Conservation (phyloP, 2,329 filamentous ascomycete species). For the Alternaria gaisen region DNA sequence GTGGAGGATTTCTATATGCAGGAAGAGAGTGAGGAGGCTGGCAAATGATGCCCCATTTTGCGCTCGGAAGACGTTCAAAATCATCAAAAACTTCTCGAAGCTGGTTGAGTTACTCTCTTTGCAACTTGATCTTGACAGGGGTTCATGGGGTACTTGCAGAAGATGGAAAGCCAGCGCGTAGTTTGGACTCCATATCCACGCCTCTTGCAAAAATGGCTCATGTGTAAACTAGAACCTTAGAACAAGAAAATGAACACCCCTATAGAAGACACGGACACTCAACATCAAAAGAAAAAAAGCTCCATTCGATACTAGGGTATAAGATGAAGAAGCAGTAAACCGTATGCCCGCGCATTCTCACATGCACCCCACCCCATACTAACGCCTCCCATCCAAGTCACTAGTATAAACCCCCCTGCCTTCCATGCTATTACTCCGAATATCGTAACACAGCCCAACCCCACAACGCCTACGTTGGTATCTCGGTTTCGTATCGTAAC, state of each 20-base stretch:
- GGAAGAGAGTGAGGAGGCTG: background rate
- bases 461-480: constrained; percentile 1
- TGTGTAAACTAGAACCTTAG: background rate
- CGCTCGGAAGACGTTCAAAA: background rate
- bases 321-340: constrained; percentile 18
- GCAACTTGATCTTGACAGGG: background rate
- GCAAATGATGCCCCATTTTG: background rate
- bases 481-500: background rate
- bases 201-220: background rate
- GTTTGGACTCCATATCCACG: background rate
- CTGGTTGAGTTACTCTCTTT: background rate
- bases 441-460: constrained; percentile 11
- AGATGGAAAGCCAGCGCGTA: background rate
- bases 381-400: constrained; percentile 4
- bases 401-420: background rate
- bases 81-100: background rate
- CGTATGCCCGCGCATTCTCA: constrained; percentile 1
- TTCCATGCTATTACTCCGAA: constrained; percentile 1
- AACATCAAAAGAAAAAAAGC: constrained; percentile 5
- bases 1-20: background rate
- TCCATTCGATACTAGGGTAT: constrained; percentile 25
- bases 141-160: background rate
- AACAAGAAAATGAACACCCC: background rate
- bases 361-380: background rate
- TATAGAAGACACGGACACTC: background rate